Evolutionary conservation across 164 flowering plant species (phyloP).

Genomic region (Umbellularia californica): DNA sequence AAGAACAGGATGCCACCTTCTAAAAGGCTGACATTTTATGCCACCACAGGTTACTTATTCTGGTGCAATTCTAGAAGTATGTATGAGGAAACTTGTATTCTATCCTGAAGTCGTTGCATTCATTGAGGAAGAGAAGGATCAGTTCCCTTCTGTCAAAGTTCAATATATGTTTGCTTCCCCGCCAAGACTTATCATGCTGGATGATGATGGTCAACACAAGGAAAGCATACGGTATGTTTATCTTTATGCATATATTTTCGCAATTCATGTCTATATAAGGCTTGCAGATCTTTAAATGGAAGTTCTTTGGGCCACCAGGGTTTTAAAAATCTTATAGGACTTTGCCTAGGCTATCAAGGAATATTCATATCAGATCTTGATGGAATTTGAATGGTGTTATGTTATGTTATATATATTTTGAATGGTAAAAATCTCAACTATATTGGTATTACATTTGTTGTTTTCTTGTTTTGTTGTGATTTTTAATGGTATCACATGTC

Average conservation of each 20-base stretch:
- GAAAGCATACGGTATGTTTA: slow-evolving; percentile 73
- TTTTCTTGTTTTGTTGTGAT: no score
- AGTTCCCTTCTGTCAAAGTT: slow-evolving; percentile 62
- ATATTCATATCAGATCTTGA: background rate
- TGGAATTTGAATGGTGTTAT: background rate
- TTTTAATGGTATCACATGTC: no score
- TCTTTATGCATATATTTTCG: background rate
- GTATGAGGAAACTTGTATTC: slow-evolving; percentile 91
- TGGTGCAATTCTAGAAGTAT: slow-evolving; percentile 78
- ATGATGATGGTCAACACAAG: slow-evolving; percentile 59
- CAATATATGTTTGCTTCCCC: slow-evolving; percentile 80
- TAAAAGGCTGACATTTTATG: slow-evolving; percentile 7
- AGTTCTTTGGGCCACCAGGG: background rate
- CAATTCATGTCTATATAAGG: background rate
- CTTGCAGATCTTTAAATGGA: background rate
- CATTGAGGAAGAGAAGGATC: slow-evolving; percentile 85
- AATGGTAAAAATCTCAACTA: no score
- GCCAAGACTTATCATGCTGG: slow-evolving; percentile 79
- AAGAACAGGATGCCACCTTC: background rate
- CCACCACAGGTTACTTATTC: slow-evolving; percentile 60
- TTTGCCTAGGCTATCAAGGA: background rate
- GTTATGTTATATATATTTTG: no score
- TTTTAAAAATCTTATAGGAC: background rate
- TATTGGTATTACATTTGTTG: no score
- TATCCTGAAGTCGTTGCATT: slow-evolving; percentile 88